A percentile compares a stretch with the other conserved stretches of the same genome.
Conservation (phyloP, 148 eudicot genomes). For the Persicaria tinctoria region DNA sequence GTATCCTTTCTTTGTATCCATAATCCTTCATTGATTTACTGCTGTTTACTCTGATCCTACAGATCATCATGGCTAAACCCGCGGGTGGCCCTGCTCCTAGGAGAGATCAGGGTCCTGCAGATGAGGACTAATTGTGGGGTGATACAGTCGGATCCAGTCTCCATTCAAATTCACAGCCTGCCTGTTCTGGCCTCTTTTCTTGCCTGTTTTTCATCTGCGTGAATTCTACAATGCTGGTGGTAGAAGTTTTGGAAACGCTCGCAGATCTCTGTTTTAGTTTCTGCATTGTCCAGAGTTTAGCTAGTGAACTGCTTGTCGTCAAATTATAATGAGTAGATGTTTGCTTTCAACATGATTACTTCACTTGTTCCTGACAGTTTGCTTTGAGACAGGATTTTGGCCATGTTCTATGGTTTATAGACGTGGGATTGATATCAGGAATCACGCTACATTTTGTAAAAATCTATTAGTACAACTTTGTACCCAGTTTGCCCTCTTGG, state of each 20-base stretch:
- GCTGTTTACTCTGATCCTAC: conserved; percentile 14
- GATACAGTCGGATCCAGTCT: neutral
- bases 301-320: neutral
- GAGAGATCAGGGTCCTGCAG: conserved; percentile 54
- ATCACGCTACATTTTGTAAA: neutral
- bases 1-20: neutral
- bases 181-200: neutral
- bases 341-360: neutral
- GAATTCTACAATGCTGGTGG: neutral
- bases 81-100: conserved; percentile 75
- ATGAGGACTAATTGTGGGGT: conserved; percentile 45
- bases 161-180: neutral
- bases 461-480: neutral
- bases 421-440: neutral
- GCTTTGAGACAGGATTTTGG: neutral
- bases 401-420: conserved; percentile 1
- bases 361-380: neutral
- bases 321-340: neutral
- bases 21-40: neutral
- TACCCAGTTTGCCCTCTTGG: neutral
- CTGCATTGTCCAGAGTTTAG: neutral
- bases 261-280: neutral
- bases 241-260: neutral
- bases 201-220: neutral
- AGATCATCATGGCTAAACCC: conserved; percentile 96